Evolutionary conservation across 177 flowering plant genomes (phyloP).

Genomic region (Telopea speciosissima): DNA sequence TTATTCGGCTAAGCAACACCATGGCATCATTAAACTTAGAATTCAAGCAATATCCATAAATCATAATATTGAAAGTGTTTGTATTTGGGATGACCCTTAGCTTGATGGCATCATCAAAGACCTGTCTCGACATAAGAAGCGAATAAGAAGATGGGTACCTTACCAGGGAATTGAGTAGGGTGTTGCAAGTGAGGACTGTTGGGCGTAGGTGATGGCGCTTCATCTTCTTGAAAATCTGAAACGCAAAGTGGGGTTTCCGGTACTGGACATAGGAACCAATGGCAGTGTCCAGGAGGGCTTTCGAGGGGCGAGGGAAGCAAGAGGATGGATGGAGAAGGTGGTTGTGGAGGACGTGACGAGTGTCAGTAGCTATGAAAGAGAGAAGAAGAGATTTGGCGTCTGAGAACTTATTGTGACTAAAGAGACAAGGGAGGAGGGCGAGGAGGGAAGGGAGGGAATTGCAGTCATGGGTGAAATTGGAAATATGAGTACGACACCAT

Average conservation of each 20-base stretch:
- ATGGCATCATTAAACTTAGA: constrained; percentile 50
- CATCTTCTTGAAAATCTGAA: constrained; percentile 57
- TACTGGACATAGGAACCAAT: constrained; percentile 46
- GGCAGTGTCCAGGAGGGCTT: constrained; percentile 46
- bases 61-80: constrained; percentile 55
- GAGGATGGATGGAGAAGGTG: constrained; percentile 33
- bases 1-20: constrained; percentile 37
- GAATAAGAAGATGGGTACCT: constrained; percentile 42
- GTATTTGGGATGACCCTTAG: constrained; percentile 45
- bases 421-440: constrained; percentile 8
- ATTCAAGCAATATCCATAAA: constrained; percentile 59
- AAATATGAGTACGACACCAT: constrained; percentile 14
- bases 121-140: constrained; percentile 19
- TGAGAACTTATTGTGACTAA: constrained; percentile 29
- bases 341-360: constrained; percentile 29
- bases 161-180: constrained; percentile 58
- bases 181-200: constrained; percentile 55
- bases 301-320: constrained; percentile 27
- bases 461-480: constrained; percentile 8
- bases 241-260: constrained; percentile 48
- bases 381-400: constrained; percentile 44
- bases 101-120: constrained; percentile 36
- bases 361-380: constrained; percentile 39
- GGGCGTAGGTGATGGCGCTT: constrained; percentile 40
- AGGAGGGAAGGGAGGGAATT: constrained; percentile 12